A percentile compares a stretch with the other conserved stretches of the same genome.
These are phyloP conservation scores for Leccinum longicurvipes DNA, from an alignment of 768 basidiomycete genomes.

Conservation along the genomic window DNA sequence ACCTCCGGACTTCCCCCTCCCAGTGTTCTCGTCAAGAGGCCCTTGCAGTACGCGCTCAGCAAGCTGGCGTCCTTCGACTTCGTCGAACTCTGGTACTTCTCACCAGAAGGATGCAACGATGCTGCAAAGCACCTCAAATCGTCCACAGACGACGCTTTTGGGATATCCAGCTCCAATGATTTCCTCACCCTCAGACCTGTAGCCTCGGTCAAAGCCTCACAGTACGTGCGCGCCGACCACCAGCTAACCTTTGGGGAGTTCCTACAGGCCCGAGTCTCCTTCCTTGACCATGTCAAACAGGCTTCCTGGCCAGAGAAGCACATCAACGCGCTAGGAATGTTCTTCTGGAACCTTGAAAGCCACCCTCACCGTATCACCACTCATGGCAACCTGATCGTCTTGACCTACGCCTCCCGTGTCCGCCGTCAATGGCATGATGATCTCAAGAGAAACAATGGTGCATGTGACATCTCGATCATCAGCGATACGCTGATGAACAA, in stretches of 20 bases:
- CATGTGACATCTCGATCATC: neutral
- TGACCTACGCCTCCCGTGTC: neutral
- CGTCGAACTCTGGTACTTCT: neutral
- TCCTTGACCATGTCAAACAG: neutral
- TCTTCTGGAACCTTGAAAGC: neutral
- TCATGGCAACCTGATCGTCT: neutral
- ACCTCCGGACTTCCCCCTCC: too few species aligned
- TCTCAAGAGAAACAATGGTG: neutral
- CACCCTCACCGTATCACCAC: neutral
- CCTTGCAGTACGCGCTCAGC: too few species aligned
- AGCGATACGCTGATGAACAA: neutral
- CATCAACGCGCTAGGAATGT: neutral
- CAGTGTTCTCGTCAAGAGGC: too few species aligned
- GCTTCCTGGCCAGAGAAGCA: neutral
- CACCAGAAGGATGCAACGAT: neutral
- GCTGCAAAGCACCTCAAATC: neutral
- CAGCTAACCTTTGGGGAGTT: neutral
- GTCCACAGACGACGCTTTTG: neutral
- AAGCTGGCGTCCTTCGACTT: neutral
- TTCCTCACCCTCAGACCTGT: neutral
- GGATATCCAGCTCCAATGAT: neutral
- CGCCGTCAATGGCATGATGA: neutral
- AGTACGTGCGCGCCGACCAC: neutral
- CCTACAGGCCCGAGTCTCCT: neutral
- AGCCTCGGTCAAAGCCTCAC: neutral